Conservation (phyloP, 2,329 filamentous ascomycete genomes). For the Phyllosticta ampelicida region DNA sequence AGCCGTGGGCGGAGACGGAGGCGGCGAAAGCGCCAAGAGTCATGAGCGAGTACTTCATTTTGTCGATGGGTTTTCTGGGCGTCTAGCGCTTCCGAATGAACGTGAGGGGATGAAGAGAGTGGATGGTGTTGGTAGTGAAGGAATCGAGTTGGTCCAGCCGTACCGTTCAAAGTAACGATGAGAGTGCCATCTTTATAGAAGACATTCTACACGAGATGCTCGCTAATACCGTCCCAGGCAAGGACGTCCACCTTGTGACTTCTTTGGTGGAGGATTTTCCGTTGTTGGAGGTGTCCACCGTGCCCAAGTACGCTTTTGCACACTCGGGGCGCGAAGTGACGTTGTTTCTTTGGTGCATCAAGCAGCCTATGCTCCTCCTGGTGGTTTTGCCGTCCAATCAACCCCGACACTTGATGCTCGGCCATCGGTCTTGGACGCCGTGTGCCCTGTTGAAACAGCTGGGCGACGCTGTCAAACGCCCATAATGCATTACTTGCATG, state of each 20-base stretch:
- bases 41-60: slow-evolving; percentile 15
- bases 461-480: neutral
- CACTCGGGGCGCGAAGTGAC: slow-evolving; percentile 1
- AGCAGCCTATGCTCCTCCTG: neutral
- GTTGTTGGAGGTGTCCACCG: neutral
- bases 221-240: neutral
- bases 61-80: slow-evolving; percentile 1
- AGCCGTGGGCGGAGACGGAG: slow-evolving; percentile 19
- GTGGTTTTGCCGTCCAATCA: slow-evolving; percentile 6
- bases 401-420: neutral
- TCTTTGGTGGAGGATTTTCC: neutral
- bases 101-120: slow-evolving; percentile 5
- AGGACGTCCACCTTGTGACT: neutral
- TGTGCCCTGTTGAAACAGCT: slow-evolving; percentile 2
- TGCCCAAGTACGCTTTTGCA: neutral
- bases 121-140: slow-evolving; percentile 1
- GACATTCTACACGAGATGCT: neutral
- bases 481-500: neutral
- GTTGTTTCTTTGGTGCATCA: slow-evolving; percentile 4
- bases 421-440: neutral
- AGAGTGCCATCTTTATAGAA: slow-evolving; percentile 5
- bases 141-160: slow-evolving; percentile 8
- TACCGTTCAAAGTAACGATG: slow-evolving; percentile 1
- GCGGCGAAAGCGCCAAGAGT: slow-evolving; percentile 18
- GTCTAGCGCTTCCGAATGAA: slow-evolving; percentile 7